phyloP scores from a whole-genome alignment of 495 filamentous ascomycete species.

The Cetradonia linearis region DNA sequence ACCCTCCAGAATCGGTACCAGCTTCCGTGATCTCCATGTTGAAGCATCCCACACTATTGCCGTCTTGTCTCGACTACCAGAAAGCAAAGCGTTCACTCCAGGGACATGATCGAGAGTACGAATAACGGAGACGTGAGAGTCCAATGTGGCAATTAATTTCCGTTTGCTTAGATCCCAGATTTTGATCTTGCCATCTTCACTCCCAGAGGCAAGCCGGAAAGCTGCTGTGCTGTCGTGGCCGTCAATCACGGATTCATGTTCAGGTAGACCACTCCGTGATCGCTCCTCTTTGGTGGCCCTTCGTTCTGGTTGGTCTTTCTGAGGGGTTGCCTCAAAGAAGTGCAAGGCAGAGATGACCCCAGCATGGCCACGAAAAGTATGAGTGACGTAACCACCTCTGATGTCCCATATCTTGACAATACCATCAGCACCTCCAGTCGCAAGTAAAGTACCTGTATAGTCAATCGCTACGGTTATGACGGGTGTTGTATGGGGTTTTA shows the following conservation, averaged over 20 bases:
- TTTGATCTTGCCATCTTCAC: constrained; percentile 81
- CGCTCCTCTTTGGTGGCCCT: constrained; percentile 37
- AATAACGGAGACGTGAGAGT: constrained; percentile 89
- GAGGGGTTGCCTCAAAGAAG: constrained; percentile 65
- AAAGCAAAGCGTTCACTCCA: constrained; percentile 63
- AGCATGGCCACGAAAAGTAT: constrained; percentile 87
- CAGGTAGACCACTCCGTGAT: constrained; percentile 36
- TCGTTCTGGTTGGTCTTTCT: constrained; percentile 30
- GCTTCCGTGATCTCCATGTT: constrained; percentile 73
- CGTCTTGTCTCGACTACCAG: constrained; percentile 91
- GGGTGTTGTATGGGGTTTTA: constrained; percentile 85
- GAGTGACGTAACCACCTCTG: constrained; percentile 76
- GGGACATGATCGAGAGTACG: constrained; percentile 71
- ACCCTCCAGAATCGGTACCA: constrained; percentile 75
- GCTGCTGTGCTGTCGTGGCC: constrained; percentile 36
- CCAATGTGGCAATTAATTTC: constrained; percentile 63
- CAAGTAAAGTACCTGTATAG: constrained; percentile 75
- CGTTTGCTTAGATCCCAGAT: constrained; percentile 87
- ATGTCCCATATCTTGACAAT: constrained; percentile 97
- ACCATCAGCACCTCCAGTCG: constrained; percentile 86
- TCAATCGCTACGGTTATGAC: constrained; percentile 78
- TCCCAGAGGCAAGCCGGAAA: constrained; percentile 80
- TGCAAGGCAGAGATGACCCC: constrained; percentile 81
- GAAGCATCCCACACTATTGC: constrained; percentile 79
- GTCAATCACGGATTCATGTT: constrained; percentile 36